Percentiles rank a stretch among this genome's conserved stretches.
phyloP scores from a whole-genome alignment of 257 asterid species.

The Avicennia marina region DNA sequence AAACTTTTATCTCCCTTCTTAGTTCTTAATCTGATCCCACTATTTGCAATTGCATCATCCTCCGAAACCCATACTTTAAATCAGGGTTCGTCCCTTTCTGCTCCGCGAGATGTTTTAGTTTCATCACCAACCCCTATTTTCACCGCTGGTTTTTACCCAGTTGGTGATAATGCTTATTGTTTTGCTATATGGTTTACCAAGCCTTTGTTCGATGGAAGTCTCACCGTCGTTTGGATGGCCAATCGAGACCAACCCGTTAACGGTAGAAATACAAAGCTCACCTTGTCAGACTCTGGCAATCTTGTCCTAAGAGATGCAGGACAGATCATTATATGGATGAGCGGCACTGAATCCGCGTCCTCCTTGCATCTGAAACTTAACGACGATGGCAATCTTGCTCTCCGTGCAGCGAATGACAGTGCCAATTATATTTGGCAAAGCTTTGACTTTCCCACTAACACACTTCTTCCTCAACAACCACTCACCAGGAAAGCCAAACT shows the following conservation, averaged over 20 bases:
- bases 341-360: not conserved
- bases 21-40: too few relatives aligned
- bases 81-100: too few relatives aligned
- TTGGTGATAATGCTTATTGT: constrained; percentile 14
- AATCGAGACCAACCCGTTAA: constrained; percentile 21
- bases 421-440: not conserved
- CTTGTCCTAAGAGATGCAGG: constrained; percentile 23
- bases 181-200: constrained; percentile 13
- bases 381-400: constrained; percentile 15
- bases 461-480: too few relatives aligned
- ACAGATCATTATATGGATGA: constrained; percentile 5
- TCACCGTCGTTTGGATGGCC: constrained; percentile 23
- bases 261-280: constrained; percentile 14
- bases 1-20: too few relatives aligned
- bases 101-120: constrained; percentile 1
- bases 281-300: constrained; percentile 12
- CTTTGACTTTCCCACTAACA: too few relatives aligned
- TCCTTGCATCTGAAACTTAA: not conserved
- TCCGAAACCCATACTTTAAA: too few relatives aligned
- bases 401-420: not conserved
- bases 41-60: too few relatives aligned
- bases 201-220: not conserved
- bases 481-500: too few relatives aligned
- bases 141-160: constrained; percentile 8
- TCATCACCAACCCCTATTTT: constrained; percentile 7